Base-by-base conservation (phyloP, 257 asterid genomes). In the Lithospermum erythrorhizon region DNA sequence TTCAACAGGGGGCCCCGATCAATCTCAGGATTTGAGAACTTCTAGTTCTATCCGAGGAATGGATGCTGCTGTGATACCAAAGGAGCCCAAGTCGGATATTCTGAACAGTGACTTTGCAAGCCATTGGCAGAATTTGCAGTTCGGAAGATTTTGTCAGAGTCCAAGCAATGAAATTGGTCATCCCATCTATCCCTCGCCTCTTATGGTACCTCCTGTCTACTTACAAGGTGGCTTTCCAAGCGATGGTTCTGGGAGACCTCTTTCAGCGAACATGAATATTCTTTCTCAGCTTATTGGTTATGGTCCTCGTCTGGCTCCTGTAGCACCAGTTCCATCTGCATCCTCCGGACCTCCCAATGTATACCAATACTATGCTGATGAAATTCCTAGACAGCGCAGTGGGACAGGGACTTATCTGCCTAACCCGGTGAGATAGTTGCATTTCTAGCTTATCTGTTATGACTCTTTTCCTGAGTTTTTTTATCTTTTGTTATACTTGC, bases 401-500 rank as follows among this genome's bases (percentile, higher is more conserved):
- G 99, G 99, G 77, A 93, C 99, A 21, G 99, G 99, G 71, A 89
- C 96, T 47, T 93, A 89, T 78, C 81, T 89, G 72, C 99, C 99
- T 27, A 87, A 89, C 81, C 97, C 94, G 67, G 99, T 93, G 78
- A 89, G 97, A 63, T 72, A 25, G 23, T 65, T 68, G 23, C 57
- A 49, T 58, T 65, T 11, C 67, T 62, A 63, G 8, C 2, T 37
- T 47, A 21, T 68, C 45, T 8, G 48, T 41, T 41, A 41, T 41
- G 18, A 3, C 32, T 11, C 18, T 41, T 41, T 3, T 0, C 10
- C 20, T 53, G 13, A 53, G 23, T 17, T 8, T 19, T 53, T n/a
- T 14, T n/a, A n/a, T 14, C 14, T 17, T 21, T 11, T 11, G 16
- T 14, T 9, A 11, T 41, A 41, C 49, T 41, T 41, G 17, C 17